phyloP scores from a whole-genome alignment of 192 early-diverging fungal species.

The Coemansia sp. region DNA sequence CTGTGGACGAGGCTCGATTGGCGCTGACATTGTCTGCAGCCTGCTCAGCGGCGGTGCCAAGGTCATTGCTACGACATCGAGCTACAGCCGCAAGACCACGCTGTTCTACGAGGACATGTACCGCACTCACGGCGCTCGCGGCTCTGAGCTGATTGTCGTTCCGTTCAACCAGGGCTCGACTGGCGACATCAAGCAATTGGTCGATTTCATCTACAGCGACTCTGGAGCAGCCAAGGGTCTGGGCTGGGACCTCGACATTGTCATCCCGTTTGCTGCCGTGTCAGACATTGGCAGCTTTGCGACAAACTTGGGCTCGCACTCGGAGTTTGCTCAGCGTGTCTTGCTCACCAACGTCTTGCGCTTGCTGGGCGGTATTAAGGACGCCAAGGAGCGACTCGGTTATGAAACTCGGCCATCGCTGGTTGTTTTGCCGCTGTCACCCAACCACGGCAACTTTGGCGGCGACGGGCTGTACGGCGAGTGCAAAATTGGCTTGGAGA shows the following conservation, averaged over 20 bases:
- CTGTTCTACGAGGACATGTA: slow-evolving; percentile 90
- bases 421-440: slow-evolving; percentile 86
- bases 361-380: slow-evolving; percentile 82
- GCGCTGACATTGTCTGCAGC: slow-evolving; percentile 85
- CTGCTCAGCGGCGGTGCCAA: slow-evolving; percentile 87
- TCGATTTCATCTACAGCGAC: slow-evolving; percentile 82
- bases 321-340: slow-evolving; percentile 88
- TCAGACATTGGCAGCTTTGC: slow-evolving; percentile 82
- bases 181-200: slow-evolving; percentile 75
- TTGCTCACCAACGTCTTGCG: slow-evolving; percentile 94
- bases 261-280: slow-evolving; percentile 94
- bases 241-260: slow-evolving; percentile 84
- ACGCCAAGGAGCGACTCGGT: slow-evolving; percentile 75
- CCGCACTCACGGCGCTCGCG: slow-evolving; percentile 80
- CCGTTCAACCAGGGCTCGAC: slow-evolving; percentile 93
- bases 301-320: slow-evolving; percentile 73
- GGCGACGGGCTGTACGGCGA: slow-evolving; percentile 92
- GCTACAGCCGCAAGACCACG: slow-evolving; percentile 76
- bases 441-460: slow-evolving; percentile 95
- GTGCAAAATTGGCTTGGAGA: slow-evolving; percentile 90
- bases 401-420: slow-evolving; percentile 83
- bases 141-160: slow-evolving; percentile 84
- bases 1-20: slow-evolving; percentile 89
- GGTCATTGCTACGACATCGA: slow-evolving; percentile 90
- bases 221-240: slow-evolving; percentile 59